Base-by-base conservation (phyloP, 1,139 yeast genomes). In the Blastobotrys persicus region DNA sequence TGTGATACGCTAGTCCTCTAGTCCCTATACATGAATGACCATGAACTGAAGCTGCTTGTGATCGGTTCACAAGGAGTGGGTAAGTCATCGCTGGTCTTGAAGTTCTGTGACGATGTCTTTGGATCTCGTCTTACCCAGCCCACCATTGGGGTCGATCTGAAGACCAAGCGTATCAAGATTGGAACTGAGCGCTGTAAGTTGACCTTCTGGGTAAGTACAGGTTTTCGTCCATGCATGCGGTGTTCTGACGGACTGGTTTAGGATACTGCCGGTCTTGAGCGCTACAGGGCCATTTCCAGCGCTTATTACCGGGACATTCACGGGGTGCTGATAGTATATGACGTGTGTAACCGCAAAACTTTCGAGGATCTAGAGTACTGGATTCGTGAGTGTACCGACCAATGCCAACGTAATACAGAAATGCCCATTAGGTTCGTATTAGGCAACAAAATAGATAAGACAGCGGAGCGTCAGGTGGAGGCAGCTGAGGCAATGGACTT, bases 371-470 rank as follows among this genome's bases (percentile, higher is more conserved):
- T 55, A 12, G 55, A 51, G 11, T 48, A 53, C 31, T 55, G 58
- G 58, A 48, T 54, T 41, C 48, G 50, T 28, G 58, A 55, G 45
- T 46, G 49, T 34, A 20, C 50, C 18, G 33, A 16, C 14, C 17
- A 47, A 19, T 28, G 41, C 19, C 28, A 13, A 13, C 41, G 14
- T 19, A 19, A 19, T 7, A 19, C 47, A 16, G 26, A 52, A 45
- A 31, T 61, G 68, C 48, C 50, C 2, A 60, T 65, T 2, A 66
- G 72, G 48, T 74, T 71, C 51, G 59, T 74, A 9, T 68, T 74
- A 12, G 78, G 77, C 2, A 74, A 72, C 57, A 74, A 74, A 54
- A 58, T 70, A 20, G 78, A 74, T 59, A 55, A 52, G 31, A 56
- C 50, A 38, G 58, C 58, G 32, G 53, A 54, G 12, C 60, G 65